Evolutionary conservation across 768 basidiomycete genomes (phyloP).

Genomic region (Amanita muscaria): DNA sequence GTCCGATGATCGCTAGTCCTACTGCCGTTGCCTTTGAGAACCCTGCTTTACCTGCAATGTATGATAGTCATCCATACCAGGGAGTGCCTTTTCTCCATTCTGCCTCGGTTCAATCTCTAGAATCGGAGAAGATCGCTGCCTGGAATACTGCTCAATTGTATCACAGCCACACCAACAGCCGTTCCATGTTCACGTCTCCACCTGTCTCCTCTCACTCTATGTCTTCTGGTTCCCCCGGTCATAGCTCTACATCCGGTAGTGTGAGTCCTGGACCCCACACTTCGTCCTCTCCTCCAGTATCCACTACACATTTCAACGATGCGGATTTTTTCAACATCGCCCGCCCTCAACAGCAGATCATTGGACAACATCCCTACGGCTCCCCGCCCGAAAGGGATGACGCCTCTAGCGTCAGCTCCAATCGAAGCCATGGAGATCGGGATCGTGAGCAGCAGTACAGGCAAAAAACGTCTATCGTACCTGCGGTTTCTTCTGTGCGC

Average conservation of each 20-base stretch:
- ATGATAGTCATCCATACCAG: constrained; percentile 9
- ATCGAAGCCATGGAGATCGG: constrained; percentile 1
- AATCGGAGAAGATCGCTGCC: constrained; percentile 15
- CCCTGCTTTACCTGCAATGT: constrained; percentile 9
- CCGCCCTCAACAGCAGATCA: constrained; percentile 10
- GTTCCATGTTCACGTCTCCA: constrained; percentile 18
- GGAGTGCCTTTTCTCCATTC: constrained; percentile 7
- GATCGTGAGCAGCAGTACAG: background rate
- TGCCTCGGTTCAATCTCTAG: constrained; percentile 4
- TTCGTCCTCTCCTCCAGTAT: constrained; percentile 5
- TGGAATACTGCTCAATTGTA: constrained; percentile 15
- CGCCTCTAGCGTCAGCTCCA: background rate
- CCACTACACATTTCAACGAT: constrained; percentile 4
- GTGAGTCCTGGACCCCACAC: constrained; percentile 10
- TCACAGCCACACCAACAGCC: constrained; percentile 9
- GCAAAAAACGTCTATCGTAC: background rate
- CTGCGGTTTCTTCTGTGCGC: constrained; percentile 7
- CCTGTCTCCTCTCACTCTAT: constrained; percentile 13
- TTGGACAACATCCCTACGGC: constrained; percentile 1
- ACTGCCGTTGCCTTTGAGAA: constrained; percentile 8
- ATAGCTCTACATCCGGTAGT: constrained; percentile 7
- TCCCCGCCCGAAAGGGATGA: background rate
- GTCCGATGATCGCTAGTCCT: constrained; percentile 12
- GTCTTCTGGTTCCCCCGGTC: constrained; percentile 8
- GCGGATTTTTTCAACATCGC: constrained; percentile 8